Percentiles rank a stretch among this genome's conserved stretches.
Evolutionary conservation across 148 eudicot genomes (phyloP).

Genomic region (Limonium bicolor): DNA sequence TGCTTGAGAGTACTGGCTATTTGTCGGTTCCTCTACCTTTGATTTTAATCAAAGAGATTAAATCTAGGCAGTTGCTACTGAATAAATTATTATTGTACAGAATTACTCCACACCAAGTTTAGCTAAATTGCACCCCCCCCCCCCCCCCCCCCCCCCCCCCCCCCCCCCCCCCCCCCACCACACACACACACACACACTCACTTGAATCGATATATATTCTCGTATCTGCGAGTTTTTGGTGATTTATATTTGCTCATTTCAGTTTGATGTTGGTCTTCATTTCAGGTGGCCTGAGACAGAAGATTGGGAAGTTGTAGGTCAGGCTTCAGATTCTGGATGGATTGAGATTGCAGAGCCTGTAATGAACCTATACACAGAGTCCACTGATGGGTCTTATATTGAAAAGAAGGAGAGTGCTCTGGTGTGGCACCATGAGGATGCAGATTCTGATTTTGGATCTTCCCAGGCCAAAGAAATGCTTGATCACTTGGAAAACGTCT

Average conservation of each 20-base stretch:
- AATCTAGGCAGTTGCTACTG: too few species aligned
- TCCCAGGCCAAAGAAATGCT: conserved; percentile 33
- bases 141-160: too few species aligned
- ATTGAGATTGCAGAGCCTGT: conserved; percentile 25
- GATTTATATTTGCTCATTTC: not conserved
- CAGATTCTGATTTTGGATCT: conserved; percentile 31
- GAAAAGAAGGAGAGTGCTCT: conserved; percentile 28
- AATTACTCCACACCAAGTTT: too few species aligned
- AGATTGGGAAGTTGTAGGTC: conserved; percentile 21
- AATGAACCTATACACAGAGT: conserved; percentile 15
- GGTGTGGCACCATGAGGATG: conserved; percentile 24
- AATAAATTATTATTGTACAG: too few species aligned
- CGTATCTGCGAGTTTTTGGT: too few species aligned
- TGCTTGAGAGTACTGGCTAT: too few species aligned
- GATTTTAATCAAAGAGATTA: too few species aligned
- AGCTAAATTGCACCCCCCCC: too few species aligned
- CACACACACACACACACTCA: too few species aligned
- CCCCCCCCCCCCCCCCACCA: too few species aligned
- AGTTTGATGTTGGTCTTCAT: not conserved
- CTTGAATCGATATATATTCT: too few species aligned
- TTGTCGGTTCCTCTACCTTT: too few species aligned
- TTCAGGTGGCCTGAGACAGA: conserved; percentile 22
- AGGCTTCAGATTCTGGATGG: conserved; percentile 18
- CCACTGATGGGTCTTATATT: conserved; percentile 23
- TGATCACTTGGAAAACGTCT: conserved; percentile 29